Percentiles rank a stretch among this genome's conserved stretches.
These are phyloP conservation scores for Exophiala sp. DNA, from an alignment of 2,329 filamentous ascomycete species.

Conservation along the genomic window DNA sequence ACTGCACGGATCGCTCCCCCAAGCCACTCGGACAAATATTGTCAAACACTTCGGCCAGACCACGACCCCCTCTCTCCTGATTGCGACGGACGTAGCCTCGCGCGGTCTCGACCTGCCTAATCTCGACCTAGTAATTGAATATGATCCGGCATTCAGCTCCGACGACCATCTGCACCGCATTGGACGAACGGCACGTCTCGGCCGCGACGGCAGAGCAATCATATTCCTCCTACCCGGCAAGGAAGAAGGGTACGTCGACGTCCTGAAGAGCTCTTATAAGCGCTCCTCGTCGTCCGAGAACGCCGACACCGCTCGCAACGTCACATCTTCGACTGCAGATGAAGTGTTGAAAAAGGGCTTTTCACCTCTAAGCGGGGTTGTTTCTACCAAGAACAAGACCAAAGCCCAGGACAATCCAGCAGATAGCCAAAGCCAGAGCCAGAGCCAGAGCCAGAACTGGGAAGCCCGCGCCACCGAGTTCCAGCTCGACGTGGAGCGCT, in stretches of 20 bases:
- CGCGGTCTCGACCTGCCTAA: constrained; percentile 92
- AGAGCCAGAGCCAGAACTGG: constrained; percentile 48
- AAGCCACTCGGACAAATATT: constrained; percentile 80
- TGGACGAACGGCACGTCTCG: constrained; percentile 88
- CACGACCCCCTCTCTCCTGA: constrained; percentile 69
- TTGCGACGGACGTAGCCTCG: constrained; percentile 93
- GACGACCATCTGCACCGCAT: constrained; percentile 93
- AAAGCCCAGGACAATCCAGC: neutral
- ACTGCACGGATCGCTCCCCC: constrained; percentile 86
- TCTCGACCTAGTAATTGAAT: constrained; percentile 91
- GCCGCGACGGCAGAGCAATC: constrained; percentile 75
- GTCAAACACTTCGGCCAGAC: constrained; percentile 71
- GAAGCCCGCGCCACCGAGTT: constrained; percentile 61
- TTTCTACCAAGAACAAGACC: constrained; percentile 22
- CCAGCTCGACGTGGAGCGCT: constrained; percentile 61
- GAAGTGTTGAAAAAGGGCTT: constrained; percentile 64
- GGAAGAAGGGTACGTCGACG: constrained; percentile 82
- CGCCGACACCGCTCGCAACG: constrained; percentile 50
- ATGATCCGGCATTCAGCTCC: constrained; percentile 88
- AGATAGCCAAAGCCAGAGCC: neutral
- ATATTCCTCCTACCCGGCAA: constrained; percentile 86
- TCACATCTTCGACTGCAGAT: constrained; percentile 57
- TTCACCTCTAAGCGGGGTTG: constrained; percentile 37
- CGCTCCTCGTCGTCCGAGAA: constrained; percentile 32
- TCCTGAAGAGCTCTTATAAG: constrained; percentile 66